These are phyloP conservation scores for Somion occarium DNA, from an alignment of 1,284 basidiomycete species.

Conservation along the genomic window DNA sequence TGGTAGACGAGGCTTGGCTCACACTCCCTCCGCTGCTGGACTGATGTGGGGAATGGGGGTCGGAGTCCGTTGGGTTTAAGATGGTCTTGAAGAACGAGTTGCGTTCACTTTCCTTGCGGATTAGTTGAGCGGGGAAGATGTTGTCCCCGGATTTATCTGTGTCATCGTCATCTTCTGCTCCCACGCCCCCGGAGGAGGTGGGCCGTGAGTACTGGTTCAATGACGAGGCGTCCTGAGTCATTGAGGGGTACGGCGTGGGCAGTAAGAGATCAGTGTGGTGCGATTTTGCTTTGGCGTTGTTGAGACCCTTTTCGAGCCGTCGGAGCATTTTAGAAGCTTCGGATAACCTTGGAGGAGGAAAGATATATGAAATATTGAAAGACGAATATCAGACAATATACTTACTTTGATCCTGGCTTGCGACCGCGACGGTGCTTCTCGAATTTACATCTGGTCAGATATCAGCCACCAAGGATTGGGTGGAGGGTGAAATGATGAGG, in stretches of 20 bases:
- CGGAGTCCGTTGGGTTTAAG: conserved; percentile 62
- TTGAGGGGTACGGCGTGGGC: conserved; percentile 27
- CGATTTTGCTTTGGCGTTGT: conserved; percentile 68
- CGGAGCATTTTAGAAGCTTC: conserved; percentile 85
- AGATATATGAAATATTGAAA: too few species aligned
- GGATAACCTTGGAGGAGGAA: conserved; percentile 59
- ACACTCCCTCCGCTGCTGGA: too few species aligned
- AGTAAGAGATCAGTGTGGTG: conserved; percentile 29
- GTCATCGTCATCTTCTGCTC: conserved; percentile 61
- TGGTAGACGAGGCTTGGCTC: conserved; percentile 15
- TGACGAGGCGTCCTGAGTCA: conserved; percentile 34
- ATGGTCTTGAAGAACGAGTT: conserved; percentile 74
- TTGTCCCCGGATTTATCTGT: conserved; percentile 52
- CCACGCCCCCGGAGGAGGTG: conserved; percentile 31
- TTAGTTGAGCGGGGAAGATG: conserved; percentile 69
- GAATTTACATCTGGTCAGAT: conserved; percentile 70
- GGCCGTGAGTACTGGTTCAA: conserved; percentile 37
- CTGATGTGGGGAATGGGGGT: conserved; percentile 29
- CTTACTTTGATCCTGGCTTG: conserved; percentile 84
- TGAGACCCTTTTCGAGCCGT: conserved; percentile 76
- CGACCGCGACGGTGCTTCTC: conserved; percentile 82
- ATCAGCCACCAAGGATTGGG: too few species aligned
- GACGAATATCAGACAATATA: too few species aligned
- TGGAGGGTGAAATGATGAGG: conserved; percentile 24
- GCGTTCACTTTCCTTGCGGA: conserved; percentile 61